Conservation (phyloP, 495 filamentous ascomycete genomes). For the Ascobolus immersus region DNA sequence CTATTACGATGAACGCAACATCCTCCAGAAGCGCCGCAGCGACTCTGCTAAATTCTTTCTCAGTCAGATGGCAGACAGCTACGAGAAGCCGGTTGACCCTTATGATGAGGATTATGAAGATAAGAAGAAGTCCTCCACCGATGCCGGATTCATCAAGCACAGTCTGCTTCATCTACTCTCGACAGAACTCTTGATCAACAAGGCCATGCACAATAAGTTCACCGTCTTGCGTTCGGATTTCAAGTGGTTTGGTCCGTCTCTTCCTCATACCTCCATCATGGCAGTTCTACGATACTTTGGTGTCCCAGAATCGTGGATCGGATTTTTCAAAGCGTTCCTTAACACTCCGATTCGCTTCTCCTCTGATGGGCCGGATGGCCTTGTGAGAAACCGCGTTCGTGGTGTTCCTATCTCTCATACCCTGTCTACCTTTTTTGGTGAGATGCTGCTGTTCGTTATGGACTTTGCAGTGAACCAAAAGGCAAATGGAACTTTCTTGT, state of each 20-base stretch:
- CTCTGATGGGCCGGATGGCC: conserved; percentile 23
- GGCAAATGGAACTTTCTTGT: conserved; percentile 27
- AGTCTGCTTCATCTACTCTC: conserved; percentile 33
- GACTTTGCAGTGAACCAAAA: conserved; percentile 39
- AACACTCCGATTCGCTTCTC: conserved; percentile 33
- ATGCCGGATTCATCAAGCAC: conserved; percentile 25
- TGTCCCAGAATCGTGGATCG: conserved; percentile 30
- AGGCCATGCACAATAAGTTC: conserved; percentile 28
- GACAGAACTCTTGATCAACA: conserved; percentile 36
- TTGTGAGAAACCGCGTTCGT: conserved; percentile 23
- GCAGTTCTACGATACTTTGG: conserved; percentile 34
- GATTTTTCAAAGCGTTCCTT: conserved; percentile 35
- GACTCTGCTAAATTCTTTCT: conserved; percentile 1
- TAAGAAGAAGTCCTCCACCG: conserved; percentile 21
- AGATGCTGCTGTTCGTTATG: conserved; percentile 36
- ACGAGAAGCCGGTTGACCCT: conserved; percentile 10
- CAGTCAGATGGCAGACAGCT: conserved; percentile 5
- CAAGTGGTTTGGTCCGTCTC: conserved; percentile 32
- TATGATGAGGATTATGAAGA: conserved; percentile 11
- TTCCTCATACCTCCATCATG: conserved; percentile 34
- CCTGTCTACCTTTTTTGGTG: conserved; percentile 33
- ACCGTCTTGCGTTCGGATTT: conserved; percentile 37
- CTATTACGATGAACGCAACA: neutral
- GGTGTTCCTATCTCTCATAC: conserved; percentile 35
- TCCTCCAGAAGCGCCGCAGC: conserved; percentile 1